phyloP scores from a whole-genome alignment of 108 stramenopile species.

The Mediolabrus comicus region DNA sequence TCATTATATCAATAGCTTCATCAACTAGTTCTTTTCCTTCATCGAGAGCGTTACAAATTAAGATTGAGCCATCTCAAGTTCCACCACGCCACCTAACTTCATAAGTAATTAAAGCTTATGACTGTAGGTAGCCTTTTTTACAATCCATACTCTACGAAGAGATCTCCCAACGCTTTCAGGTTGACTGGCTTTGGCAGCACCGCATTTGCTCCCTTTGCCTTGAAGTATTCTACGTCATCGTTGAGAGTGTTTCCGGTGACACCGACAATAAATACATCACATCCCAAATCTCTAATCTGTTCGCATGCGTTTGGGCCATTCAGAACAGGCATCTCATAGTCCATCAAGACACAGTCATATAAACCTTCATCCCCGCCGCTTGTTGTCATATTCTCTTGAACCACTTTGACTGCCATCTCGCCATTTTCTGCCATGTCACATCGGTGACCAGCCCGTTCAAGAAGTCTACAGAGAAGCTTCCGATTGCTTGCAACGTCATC shows the following conservation, averaged over 20 bases:
- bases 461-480: no score
- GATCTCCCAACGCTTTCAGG: constrained; percentile 19
- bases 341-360: constrained; percentile 43
- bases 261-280: constrained; percentile 37
- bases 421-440: no score
- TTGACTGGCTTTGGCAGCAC: constrained; percentile 43
- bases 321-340: constrained; percentile 49
- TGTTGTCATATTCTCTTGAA: constrained; percentile 1
- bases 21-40: no score
- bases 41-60: no score
- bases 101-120: no score
- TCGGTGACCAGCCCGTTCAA: no score
- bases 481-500: no score
- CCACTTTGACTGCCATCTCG: constrained; percentile 30
- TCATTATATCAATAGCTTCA: no score
- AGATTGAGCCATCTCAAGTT: no score
- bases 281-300: constrained; percentile 40
- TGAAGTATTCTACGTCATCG: constrained; percentile 43
- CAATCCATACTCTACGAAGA: constrained; percentile 28
- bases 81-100: no score
- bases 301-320: constrained; percentile 42
- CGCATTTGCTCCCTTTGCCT: constrained; percentile 38
- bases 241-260: constrained; percentile 46
- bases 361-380: not conserved
- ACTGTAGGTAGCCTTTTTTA: no score